Evolutionary conservation across 1,139 yeast genomes (phyloP).

Genomic region (Candida sojae): DNA sequence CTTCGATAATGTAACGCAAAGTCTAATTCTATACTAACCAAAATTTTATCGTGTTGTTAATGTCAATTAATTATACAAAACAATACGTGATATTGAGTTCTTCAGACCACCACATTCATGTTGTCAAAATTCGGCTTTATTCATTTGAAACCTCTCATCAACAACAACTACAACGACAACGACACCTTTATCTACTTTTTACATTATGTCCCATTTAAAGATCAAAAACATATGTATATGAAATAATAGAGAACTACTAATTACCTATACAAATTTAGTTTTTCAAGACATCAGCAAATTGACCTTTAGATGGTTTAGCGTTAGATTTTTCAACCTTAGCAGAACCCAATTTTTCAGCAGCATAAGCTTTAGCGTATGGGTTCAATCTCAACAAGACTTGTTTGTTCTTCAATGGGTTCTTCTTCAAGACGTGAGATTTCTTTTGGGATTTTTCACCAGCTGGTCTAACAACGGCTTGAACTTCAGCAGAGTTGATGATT

Average conservation of each 20-base stretch:
- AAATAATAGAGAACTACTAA: neutral
- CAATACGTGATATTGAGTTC: no score
- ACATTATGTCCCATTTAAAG: neutral
- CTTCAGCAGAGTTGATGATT: conserved; percentile 98
- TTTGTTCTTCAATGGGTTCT: conserved; percentile 99
- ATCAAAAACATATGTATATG: neutral
- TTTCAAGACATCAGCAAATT: conserved; percentile 68
- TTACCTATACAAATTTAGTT: conserved; percentile 25
- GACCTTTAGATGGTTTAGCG: conserved; percentile 71
- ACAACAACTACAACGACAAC: no score
- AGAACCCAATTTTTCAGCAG: conserved; percentile 90
- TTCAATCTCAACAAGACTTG: conserved; percentile 96
- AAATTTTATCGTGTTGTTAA: no score
- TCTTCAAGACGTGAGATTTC: conserved; percentile 96
- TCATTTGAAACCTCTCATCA: no score
- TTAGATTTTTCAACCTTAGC: conserved; percentile 69
- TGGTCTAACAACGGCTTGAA: conserved; percentile 96
- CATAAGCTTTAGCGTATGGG: conserved; percentile 98
- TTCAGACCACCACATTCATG: no score
- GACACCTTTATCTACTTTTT: no score
- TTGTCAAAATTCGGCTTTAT: no score
- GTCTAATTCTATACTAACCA: no score
- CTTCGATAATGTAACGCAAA: no score
- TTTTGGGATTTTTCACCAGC: conserved; percentile 94
- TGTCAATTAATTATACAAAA: no score